Conservation (phyloP, 306 rosid genomes). For the Quercus rubra region DNA sequence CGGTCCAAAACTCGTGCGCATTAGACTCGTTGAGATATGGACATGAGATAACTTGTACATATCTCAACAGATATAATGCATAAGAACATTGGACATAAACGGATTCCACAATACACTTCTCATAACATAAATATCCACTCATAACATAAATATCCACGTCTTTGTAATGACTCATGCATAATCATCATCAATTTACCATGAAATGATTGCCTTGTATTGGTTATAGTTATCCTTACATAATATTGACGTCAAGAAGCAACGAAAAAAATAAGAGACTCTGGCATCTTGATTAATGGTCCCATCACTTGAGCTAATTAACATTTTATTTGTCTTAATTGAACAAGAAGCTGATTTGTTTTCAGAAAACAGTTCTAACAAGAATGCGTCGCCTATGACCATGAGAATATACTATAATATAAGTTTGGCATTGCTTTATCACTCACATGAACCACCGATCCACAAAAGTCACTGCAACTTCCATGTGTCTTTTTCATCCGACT, state of each 20-base stretch:
- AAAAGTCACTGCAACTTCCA: not conserved
- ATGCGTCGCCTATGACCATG: not conserved
- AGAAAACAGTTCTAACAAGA: not conserved
- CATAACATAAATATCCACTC: not conserved
- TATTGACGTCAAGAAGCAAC: not conserved
- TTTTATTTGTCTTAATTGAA: not conserved
- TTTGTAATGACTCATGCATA: not conserved
- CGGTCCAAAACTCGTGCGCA: too few species aligned
- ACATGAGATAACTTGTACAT: too few species aligned
- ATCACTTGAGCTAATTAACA: not conserved
- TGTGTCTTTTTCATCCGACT: not conserved
- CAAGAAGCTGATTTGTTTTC: not conserved
- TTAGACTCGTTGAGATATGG: accelerated
- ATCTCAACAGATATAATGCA: too few species aligned
- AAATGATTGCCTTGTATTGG: not conserved
- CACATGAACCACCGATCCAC: not conserved
- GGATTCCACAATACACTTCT: not conserved
- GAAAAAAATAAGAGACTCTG: not conserved
- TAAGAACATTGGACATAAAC: too few species aligned
- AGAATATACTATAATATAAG: not conserved
- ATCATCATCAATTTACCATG: not conserved
- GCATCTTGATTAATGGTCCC: not conserved
- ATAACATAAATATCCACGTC: not conserved
- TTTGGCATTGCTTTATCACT: not conserved
- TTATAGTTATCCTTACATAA: not conserved